Evolutionary conservation across 805 yeast genomes (phyloP).

Genomic region (Tetrapisispora nanseiensis): DNA sequence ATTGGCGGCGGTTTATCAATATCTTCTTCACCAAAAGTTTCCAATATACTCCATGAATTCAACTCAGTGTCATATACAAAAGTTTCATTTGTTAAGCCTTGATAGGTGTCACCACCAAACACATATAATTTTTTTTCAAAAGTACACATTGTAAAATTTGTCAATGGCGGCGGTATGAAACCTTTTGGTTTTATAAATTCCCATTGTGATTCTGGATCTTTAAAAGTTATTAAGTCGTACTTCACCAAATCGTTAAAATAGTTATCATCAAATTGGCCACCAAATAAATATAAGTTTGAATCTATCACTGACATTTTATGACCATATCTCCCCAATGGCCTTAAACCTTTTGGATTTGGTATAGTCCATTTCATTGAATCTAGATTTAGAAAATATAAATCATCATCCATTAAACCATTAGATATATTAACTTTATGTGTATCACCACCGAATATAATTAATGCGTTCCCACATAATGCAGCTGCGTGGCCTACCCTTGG

Average conservation of each 20-base stretch:
- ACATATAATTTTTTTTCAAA: slow-evolving; percentile 70
- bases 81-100: slow-evolving; percentile 59
- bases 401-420: slow-evolving; percentile 76
- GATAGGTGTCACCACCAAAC: slow-evolving; percentile 86
- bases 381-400: slow-evolving; percentile 75
- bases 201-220: slow-evolving; percentile 80
- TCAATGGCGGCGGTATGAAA: slow-evolving; percentile 56
- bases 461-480: slow-evolving; percentile 87
- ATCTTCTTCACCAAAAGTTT: slow-evolving; percentile 35
- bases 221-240: slow-evolving; percentile 79
- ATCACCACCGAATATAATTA: slow-evolving; percentile 93
- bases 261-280: slow-evolving; percentile 86
- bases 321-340: slow-evolving; percentile 91
- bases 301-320: slow-evolving; percentile 77
- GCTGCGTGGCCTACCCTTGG: slow-evolving; percentile 96
- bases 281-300: slow-evolving; percentile 71
- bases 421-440: slow-evolving; percentile 64
- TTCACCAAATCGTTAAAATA: slow-evolving; percentile 74
- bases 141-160: slow-evolving; percentile 84
- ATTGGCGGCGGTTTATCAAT: slow-evolving; percentile 59
- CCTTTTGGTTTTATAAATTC: slow-evolving; percentile 49
- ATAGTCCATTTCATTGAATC: slow-evolving; percentile 70
- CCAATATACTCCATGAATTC: slow-evolving; percentile 61
- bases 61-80: slow-evolving; percentile 69
- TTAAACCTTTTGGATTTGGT: slow-evolving; percentile 60